Conservation (phyloP, 192 early-diverging fungal genomes). For the Backusella parvicylindrica region DNA sequence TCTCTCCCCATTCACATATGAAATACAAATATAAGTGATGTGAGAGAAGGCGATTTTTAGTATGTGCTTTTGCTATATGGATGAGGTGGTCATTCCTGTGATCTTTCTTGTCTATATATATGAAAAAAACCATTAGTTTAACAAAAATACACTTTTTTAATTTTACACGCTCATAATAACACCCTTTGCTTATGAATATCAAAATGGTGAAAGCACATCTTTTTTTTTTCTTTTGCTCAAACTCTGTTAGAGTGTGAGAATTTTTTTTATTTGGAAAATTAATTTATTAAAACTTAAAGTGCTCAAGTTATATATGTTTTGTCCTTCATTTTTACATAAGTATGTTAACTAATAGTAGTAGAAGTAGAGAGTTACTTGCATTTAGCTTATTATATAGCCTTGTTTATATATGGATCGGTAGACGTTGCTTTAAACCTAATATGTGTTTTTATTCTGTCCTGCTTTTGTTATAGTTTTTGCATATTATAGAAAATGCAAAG, state of each 20-base stretch:
- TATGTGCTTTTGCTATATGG: neutral
- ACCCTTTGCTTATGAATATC: neutral
- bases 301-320: neutral
- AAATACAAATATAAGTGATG: neutral
- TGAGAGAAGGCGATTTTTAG: neutral
- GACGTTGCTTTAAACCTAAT: neutral
- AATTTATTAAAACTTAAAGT: neutral
- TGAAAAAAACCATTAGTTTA: neutral
- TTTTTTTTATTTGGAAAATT: neutral
- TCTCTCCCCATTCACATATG: neutral
- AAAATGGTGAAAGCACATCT: too few species aligned
- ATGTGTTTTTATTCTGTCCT: neutral
- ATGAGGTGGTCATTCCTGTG: neutral
- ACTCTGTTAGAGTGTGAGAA: neutral
- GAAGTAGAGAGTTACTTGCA: neutral
- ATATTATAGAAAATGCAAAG: neutral
- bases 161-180: neutral
- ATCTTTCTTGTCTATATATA: neutral
- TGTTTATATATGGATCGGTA: neutral
- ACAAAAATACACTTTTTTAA: neutral
- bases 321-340: neutral
- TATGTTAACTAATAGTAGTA: neutral
- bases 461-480: neutral
- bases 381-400: neutral
- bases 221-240: too few species aligned